These are phyloP conservation scores for Allium cepa DNA, from an alignment of 106 monocot genomes.

Conservation along the genomic window DNA sequence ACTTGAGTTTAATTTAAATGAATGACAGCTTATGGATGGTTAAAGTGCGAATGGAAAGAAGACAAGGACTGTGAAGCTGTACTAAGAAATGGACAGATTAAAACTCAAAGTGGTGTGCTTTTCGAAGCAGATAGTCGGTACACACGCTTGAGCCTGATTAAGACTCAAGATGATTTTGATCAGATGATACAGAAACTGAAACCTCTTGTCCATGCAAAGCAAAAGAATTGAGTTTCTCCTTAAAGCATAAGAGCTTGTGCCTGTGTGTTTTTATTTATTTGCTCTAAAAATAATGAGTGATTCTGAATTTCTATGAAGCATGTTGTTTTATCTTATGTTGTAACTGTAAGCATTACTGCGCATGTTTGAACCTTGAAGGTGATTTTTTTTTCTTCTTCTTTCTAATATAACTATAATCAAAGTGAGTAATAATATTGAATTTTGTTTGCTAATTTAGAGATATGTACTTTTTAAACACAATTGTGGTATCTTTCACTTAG, in stretches of 20 bases:
- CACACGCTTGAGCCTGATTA: conserved; percentile 52
- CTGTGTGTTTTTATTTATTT: too few relatives aligned
- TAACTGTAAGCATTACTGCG: too few relatives aligned
- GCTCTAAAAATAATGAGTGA: too few relatives aligned
- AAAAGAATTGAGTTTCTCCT: background rate
- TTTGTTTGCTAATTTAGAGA: too few relatives aligned
- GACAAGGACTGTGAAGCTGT: conserved; percentile 32
- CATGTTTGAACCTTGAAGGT: too few relatives aligned
- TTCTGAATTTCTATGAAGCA: too few relatives aligned
- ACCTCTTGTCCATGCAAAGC: conserved; percentile 12
- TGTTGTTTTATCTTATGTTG: too few relatives aligned
- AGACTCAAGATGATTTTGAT: conserved; percentile 51
- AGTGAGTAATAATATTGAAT: too few relatives aligned
- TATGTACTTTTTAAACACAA: too few relatives aligned
- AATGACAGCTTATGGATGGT: conserved; percentile 73
- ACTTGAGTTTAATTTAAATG: background rate
- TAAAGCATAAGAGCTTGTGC: background rate
- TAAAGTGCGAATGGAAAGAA: conserved; percentile 40
- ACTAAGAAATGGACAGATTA: conserved; percentile 37
- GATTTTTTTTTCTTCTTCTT: too few relatives aligned
- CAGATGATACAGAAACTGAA: conserved; percentile 18
- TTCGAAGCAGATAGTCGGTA: conserved; percentile 6
- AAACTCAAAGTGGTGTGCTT: conserved; percentile 17
- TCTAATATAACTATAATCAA: too few relatives aligned
- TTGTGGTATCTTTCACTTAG: too few relatives aligned